Percentiles rank a stretch among this genome's conserved stretches.
Conservation (phyloP, 495 filamentous ascomycete genomes). For the Aspergillus cristatus region DNA sequence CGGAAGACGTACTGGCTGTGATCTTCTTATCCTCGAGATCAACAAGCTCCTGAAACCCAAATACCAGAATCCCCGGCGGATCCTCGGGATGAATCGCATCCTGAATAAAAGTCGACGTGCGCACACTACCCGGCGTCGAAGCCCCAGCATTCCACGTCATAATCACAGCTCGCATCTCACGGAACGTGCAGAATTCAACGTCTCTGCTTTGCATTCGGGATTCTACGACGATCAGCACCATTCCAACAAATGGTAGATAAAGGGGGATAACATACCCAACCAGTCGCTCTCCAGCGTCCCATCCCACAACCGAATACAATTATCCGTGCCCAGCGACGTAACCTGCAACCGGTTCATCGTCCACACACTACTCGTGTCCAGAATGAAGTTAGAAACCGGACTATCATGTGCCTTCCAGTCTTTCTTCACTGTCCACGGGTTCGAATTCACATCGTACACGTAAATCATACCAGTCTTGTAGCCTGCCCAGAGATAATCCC, state of each 20-base stretch:
- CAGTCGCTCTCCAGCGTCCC: conserved; percentile 90
- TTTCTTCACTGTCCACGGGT: conserved; percentile 84
- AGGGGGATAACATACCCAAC: conserved; percentile 50
- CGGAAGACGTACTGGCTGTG: conserved; percentile 80
- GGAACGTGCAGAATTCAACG: conserved; percentile 71
- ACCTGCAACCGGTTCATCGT: conserved; percentile 79
- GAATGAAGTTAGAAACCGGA: conserved; percentile 64
- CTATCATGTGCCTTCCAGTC: conserved; percentile 88
- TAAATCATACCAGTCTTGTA: conserved; percentile 95
- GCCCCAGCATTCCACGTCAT: conserved; percentile 97
- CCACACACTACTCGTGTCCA: conserved; percentile 78
- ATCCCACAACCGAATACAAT: conserved; percentile 81
- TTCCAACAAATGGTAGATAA: no score
- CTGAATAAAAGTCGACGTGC: conserved; percentile 68
- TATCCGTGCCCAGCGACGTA: conserved; percentile 81
- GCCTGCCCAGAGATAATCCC: conserved; percentile 81
- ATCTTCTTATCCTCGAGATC: conserved; percentile 95
- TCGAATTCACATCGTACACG: conserved; percentile 74
- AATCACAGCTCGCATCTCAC: conserved; percentile 65
- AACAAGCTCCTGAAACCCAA: conserved; percentile 96
- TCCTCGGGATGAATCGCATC: conserved; percentile 60
- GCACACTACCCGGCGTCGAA: conserved; percentile 71
- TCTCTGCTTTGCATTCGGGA: conserved; percentile 76
- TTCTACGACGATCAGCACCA: no score
- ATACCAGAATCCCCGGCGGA: conserved; percentile 82